Conservation (phyloP, 177 flowering plant species). For the Tripterygium wilfordii region DNA sequence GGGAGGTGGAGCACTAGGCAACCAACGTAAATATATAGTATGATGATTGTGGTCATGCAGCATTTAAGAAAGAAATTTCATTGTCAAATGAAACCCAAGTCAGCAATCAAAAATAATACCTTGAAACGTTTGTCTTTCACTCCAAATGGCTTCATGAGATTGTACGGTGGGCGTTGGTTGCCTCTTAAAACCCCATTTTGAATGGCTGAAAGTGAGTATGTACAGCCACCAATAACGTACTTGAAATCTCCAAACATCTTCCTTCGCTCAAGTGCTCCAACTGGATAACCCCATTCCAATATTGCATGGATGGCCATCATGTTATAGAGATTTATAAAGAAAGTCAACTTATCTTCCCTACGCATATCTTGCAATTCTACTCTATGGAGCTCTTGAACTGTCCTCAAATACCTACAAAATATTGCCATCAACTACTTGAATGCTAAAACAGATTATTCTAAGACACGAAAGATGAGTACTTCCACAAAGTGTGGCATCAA, state of each 20-base stretch:
- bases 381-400: constrained; percentile 80
- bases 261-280: constrained; percentile 60
- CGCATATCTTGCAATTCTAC: constrained; percentile 56
- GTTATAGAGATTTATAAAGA: constrained; percentile 81
- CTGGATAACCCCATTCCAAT: constrained; percentile 57
- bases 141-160: constrained; percentile 68
- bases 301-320: constrained; percentile 91
- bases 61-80: too few species aligned
- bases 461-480: too few species aligned
- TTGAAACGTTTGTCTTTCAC: constrained; percentile 48
- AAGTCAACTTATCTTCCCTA: constrained; percentile 82
- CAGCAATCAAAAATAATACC: constrained; percentile 33
- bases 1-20: too few species aligned
- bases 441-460: neutral
- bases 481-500: too few species aligned
- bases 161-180: constrained; percentile 84
- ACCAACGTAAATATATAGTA: too few species aligned
- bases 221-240: constrained; percentile 78
- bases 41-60: too few species aligned
- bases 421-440: neutral
- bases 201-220: constrained; percentile 82
- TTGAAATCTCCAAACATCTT: constrained; percentile 72
- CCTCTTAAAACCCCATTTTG: constrained; percentile 74
- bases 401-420: constrained; percentile 61
- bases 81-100: too few species aligned